Base-by-base conservation (phyloP, 1,284 basidiomycete species). In the Ustilago hordei region DNA sequence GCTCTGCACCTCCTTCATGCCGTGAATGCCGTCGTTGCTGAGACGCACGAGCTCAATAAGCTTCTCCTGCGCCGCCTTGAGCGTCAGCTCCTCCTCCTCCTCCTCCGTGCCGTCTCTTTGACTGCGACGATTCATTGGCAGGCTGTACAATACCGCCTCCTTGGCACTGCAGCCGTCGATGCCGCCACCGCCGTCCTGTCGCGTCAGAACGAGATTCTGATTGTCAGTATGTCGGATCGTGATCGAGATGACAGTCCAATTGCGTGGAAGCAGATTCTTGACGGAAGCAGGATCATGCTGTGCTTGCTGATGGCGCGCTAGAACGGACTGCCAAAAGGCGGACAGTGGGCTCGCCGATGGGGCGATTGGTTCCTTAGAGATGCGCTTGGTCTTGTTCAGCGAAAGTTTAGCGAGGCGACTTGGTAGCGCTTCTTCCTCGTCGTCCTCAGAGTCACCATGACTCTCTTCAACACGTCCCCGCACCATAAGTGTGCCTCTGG, bases 221-320 rank as follows among this genome's bases (percentile, higher is more conserved):
- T 91, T 91, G 81, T 97, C 94, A 3, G 55, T 61, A 28, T 48
- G 45, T 11, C 69, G 50, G 32, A 68, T 58, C n/a, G 71, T 68
- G 77, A 99, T 91, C 70, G 92, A 93, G 61, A 98, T 88, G 11
- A 95, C 90, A 5, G 91, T 93, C 95, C 96, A 98, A 71, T 92
- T 89, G 3, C 85, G 74, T 0, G 96, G 95, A 1, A 98, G 87
- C 88, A 71, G 41, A 13, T 64, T 39, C 55, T 59, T 62, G 35
- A 38, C 19, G 9, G 60, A 36, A 15, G 28, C 65, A 19, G 65
- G 32, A 45, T 75, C 68, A 38, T 69, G 57, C 32, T 71, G 65
- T 19, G 69, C 58, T 47, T 71, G 63, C 55, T 75, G 67, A 57
- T 71, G 69, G 38, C 76, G 72, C 7, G 64, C 54, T n/a, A 64